Percentiles rank a stretch among this genome's conserved stretches.
Evolutionary conservation across 2,329 filamentous ascomycete species (phyloP).

Genomic region (Neoscytalidium dimidiatum): DNA sequence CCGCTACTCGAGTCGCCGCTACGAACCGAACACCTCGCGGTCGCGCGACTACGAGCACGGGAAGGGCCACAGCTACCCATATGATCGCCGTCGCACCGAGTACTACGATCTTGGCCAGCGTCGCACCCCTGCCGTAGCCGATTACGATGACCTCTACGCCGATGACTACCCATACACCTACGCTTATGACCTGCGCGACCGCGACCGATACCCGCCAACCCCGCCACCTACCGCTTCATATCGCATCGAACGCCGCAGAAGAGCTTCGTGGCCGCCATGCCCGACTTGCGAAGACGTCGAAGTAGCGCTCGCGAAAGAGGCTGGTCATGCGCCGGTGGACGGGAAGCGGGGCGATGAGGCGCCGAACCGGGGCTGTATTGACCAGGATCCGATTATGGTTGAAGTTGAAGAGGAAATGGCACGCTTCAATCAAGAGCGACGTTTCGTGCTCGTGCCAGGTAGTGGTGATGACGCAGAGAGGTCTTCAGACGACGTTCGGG

Average conservation of each 20-base stretch:
- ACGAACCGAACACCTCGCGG: conserved; percentile 18
- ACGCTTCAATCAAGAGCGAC: conserved; percentile 58
- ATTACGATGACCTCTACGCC: conserved; percentile 4
- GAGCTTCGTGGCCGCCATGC: conserved; percentile 55
- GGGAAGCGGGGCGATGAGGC: conserved; percentile 55
- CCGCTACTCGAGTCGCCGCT: conserved; percentile 15
- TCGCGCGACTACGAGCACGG: conserved; percentile 17
- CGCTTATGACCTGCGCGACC: conserved; percentile 7
- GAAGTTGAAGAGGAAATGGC: conserved; percentile 52
- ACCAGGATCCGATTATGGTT: conserved; percentile 68
- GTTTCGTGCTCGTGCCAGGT: conserved; percentile 61
- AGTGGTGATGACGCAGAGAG: conserved; percentile 26
- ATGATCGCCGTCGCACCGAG: conserved; percentile 10
- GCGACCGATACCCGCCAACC: conserved; percentile 8
- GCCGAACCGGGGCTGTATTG: conserved; percentile 62
- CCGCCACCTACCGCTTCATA: conserved; percentile 14
- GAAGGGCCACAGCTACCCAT: conserved; percentile 4
- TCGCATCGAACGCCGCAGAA: conserved; percentile 21
- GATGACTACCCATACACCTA: not conserved
- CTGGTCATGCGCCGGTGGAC: conserved; percentile 38
- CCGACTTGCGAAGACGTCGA: conserved; percentile 70
- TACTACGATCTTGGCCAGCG: not conserved
- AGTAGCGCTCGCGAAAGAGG: conserved; percentile 61
- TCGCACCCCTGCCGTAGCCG: not conserved
- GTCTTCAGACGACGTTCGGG: not conserved